phyloP scores from a whole-genome alignment of 495 filamentous ascomycete genomes.

The Lasiosphaeria miniovina region DNA sequence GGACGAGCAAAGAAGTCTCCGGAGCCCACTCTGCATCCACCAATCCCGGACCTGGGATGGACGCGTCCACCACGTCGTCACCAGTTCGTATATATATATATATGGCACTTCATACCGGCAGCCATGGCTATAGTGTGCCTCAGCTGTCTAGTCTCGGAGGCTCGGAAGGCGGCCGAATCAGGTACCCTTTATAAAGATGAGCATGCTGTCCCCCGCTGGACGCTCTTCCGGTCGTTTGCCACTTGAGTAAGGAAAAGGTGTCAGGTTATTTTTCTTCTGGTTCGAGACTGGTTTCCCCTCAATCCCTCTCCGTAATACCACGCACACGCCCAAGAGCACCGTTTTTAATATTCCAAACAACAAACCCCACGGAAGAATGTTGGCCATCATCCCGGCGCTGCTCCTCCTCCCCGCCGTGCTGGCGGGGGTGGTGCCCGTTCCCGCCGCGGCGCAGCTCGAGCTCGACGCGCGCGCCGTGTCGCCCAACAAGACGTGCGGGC shows the following conservation, averaged over 20 bases:
- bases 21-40: too few relatives aligned
- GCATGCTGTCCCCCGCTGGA: background rate
- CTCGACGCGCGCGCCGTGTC: slow-evolving; percentile 24
- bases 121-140: background rate
- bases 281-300: too few relatives aligned
- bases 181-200: background rate
- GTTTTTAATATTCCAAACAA: too few relatives aligned
- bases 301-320: too few relatives aligned
- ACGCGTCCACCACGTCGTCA: background rate
- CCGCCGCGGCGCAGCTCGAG: background rate
- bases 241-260: too few relatives aligned
- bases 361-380: slow-evolving; percentile 3
- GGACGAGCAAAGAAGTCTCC: too few relatives aligned
- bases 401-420: slow-evolving; percentile 13
- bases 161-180: background rate
- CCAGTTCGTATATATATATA: background rate
- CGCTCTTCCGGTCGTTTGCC: background rate
- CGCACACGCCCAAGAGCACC: too few relatives aligned
- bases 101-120: background rate
- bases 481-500: slow-evolving; percentile 35
- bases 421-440: slow-evolving; percentile 5
- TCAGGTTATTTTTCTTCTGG: too few relatives aligned
- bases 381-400: slow-evolving; percentile 5
- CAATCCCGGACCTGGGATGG: too few relatives aligned
- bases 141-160: background rate